phyloP scores from a whole-genome alignment of 768 basidiomycete genomes.

The Termitomyces sp. region DNA sequence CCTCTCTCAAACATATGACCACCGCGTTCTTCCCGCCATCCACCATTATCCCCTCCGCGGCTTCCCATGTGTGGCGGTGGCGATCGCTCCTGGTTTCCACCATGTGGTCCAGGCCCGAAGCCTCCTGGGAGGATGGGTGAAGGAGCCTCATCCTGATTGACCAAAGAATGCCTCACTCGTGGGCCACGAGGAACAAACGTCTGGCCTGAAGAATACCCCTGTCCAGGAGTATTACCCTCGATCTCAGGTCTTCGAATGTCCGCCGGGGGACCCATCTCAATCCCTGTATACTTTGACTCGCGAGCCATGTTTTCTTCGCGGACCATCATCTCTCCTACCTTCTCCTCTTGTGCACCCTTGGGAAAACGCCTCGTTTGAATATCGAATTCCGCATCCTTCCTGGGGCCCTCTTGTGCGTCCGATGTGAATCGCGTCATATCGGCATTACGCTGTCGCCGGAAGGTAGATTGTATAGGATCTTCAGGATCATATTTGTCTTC shows the following conservation, averaged over 20 bases:
- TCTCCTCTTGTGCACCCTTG: neutral
- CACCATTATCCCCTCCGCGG: constrained; percentile 4
- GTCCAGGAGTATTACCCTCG: neutral
- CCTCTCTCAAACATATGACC: constrained; percentile 7
- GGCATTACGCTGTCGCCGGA: neutral
- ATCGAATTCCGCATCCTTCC: neutral
- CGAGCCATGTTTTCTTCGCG: neutral
- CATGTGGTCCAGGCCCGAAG: neutral
- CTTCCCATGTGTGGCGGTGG: constrained; percentile 13
- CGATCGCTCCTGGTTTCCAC: constrained; percentile 12
- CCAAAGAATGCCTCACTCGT: constrained; percentile 21
- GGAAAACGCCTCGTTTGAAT: neutral
- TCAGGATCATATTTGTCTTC: neutral
- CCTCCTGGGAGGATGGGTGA: constrained; percentile 8
- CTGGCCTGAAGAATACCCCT: constrained; percentile 20
- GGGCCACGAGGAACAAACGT: constrained; percentile 9
- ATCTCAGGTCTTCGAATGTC: neutral
- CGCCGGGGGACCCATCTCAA: constrained; percentile 1
- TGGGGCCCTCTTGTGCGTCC: neutral
- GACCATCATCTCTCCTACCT: neutral
- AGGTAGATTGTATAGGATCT: neutral
- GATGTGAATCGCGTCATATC: neutral
- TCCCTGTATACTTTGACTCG: neutral
- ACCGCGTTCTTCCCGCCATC: constrained; percentile 9
- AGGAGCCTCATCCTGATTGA: neutral